Evolutionary conservation across 768 basidiomycete genomes (phyloP), one percentile per base, ranked within the genome.

Genomic region (Sporobolomyces roseus): DNA sequence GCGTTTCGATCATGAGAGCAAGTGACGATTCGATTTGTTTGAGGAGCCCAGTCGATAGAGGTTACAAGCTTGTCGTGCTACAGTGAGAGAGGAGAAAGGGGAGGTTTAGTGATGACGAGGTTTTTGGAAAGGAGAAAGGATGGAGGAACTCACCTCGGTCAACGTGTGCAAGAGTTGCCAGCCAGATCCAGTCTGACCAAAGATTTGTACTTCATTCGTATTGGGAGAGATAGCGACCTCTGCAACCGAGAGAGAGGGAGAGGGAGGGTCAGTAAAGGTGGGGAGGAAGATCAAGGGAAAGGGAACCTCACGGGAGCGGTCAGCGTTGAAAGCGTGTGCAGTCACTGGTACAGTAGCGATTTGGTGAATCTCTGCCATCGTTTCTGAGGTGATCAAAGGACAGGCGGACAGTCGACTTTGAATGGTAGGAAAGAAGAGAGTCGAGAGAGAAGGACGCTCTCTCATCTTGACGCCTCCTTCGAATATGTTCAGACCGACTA

Each of bases 1-100:
- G 96, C 94, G 78, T 99, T 99, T 61, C 96, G 83, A 78, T 99
- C 96, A 78, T 99, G 94, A n/a, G 93, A 94, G 74, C 92, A 91
- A 17, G 96, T 98, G 30, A 99, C 94, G 80, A 99, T 94, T 51
- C 91, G 88, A 80, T 98, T 97, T 53, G 96, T 92, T 74, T 85
- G 85, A 23, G 93, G 93, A 17, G 93, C 96, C 96, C 96, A 99
- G 78, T 97, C 93, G 78, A 99, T 96, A 63, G 92, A 93, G 3
- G 94, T 98, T 80, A 99, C 89, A 66, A 87, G 81, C 80, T 98
- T 98, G 82, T 99, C 96, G 81, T 99, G 96, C 93, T 98, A 35
- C 17, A n/a, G n/a, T 41, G 10, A 41, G 17, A 9, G 43, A 23
- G 12, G 53, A n/a, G 19, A 45, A 32, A 13, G 46, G 50, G 25